Percentiles rank a stretch among this genome's conserved stretches.
phyloP scores from a whole-genome alignment of 2,329 filamentous ascomycete species.

The Amesomyces nigricolor region DNA sequence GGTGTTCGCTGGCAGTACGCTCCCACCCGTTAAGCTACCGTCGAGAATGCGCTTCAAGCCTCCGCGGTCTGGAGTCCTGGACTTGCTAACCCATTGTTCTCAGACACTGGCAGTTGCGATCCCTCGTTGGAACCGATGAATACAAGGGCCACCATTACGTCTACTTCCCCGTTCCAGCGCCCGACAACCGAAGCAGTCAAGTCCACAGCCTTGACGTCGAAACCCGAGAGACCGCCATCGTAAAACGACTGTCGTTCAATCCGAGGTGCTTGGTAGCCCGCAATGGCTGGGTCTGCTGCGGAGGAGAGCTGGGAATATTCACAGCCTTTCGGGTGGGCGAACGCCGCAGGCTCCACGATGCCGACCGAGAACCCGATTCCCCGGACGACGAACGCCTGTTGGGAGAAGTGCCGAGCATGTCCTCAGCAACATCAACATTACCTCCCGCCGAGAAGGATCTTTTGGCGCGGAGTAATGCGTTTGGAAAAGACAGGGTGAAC shows the following conservation, averaged over 20 bases:
- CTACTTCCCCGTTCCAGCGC: conserved; percentile 71
- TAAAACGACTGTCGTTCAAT: conserved; percentile 63
- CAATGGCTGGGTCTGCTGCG: conserved; percentile 84
- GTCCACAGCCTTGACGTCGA: conserved; percentile 64
- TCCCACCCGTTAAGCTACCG: not conserved
- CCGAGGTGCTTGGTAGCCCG: conserved; percentile 85
- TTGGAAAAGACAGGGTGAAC: conserved; percentile 58
- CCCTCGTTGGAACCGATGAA: conserved; percentile 77
- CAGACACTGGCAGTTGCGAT: conserved; percentile 84
- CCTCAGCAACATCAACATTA: conserved; percentile 35
- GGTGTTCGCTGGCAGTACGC: conserved; percentile 20
- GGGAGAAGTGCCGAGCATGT: conserved; percentile 24
- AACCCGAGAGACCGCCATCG: conserved; percentile 65
- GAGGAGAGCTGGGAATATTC: conserved; percentile 83
- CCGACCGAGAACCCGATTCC: conserved; percentile 26
- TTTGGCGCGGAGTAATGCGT: conserved; percentile 46
- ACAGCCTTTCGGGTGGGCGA: conserved; percentile 64
- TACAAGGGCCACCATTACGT: conserved; percentile 67
- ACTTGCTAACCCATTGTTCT: conserved; percentile 9
- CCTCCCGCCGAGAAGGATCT: conserved; percentile 40
- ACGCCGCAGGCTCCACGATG: conserved; percentile 20
- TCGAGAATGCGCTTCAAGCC: not conserved
- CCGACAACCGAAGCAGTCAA: conserved; percentile 59
- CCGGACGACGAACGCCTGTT: conserved; percentile 27
- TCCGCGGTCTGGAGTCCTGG: not conserved